Conservation (phyloP, 345 rosid species). For the Salix caprea region DNA sequence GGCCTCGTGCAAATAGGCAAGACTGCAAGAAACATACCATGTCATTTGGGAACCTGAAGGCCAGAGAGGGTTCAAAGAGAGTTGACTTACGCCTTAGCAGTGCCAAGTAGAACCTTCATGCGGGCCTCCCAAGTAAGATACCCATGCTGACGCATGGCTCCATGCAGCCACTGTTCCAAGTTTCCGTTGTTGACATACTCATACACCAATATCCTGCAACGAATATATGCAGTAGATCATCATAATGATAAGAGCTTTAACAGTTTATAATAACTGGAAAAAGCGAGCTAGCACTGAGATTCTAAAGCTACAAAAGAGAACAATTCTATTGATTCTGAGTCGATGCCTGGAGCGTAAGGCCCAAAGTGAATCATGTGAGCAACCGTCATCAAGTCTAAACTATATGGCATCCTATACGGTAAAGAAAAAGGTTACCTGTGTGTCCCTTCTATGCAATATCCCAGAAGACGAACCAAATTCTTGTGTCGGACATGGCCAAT, state of each 20-base stretch:
- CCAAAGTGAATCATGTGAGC: background rate
- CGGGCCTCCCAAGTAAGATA: conserved; percentile 92
- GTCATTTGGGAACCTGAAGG: conserved; percentile 8
- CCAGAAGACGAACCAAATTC: conserved; percentile 77
- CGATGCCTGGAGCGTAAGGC: background rate
- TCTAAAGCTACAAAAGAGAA: background rate
- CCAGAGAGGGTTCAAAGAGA: conserved; percentile 2
- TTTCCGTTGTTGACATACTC: conserved; percentile 80
- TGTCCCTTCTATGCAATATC: conserved; percentile 77
- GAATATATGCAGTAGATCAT: background rate
- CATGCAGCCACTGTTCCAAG: conserved; percentile 89
- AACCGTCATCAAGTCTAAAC: background rate
- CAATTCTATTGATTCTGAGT: background rate
- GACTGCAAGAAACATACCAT: conserved; percentile 47
- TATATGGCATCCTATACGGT: background rate
- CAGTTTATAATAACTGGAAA: background rate
- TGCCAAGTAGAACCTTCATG: conserved; percentile 64
- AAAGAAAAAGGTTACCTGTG: conserved; percentile 43
- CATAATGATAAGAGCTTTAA: background rate
- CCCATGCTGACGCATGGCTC: conserved; percentile 74
- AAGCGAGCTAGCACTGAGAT: background rate
- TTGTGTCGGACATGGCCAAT: conserved; percentile 86
- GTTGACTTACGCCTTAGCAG: conserved; percentile 79
- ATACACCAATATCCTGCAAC: conserved; percentile 62
- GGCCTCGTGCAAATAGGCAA: conserved; percentile 96